Evolutionary conservation across 139 green algal species (phyloP).

Genomic region (Ulvella scutata): DNA sequence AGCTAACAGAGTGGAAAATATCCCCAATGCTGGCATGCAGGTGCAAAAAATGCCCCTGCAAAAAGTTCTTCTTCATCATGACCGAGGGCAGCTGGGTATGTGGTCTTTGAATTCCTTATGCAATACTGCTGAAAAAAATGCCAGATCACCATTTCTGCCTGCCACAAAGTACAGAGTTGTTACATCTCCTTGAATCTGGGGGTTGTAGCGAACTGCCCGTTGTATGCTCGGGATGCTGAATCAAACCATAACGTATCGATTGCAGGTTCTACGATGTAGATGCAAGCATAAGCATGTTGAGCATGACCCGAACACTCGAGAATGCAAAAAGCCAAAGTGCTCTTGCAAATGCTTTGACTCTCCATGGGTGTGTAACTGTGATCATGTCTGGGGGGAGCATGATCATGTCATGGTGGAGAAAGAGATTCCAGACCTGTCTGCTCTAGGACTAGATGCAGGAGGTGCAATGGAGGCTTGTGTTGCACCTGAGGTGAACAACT

Average conservation of each 20-base stretch:
- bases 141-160: too few species aligned
- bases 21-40: slow-evolving; percentile 14
- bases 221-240: too few species aligned
- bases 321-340: slow-evolving; percentile 39
- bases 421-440: neutral
- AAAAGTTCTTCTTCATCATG: slow-evolving; percentile 54
- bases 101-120: slow-evolving; percentile 19
- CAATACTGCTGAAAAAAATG: neutral
- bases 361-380: slow-evolving; percentile 69
- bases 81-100: slow-evolving; percentile 47
- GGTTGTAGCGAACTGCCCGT: too few species aligned
- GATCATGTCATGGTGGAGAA: slow-evolving; percentile 18
- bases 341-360: slow-evolving; percentile 32
- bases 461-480: neutral
- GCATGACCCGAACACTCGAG: slow-evolving; percentile 32
- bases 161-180: too few species aligned
- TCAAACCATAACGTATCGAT: too few species aligned
- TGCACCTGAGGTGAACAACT: neutral
- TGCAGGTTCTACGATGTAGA: slow-evolving; percentile 21
- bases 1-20: neutral
- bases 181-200: too few species aligned
- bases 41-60: slow-evolving; percentile 26
- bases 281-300: slow-evolving; percentile 72
- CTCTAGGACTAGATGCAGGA: neutral
- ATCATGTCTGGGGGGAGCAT: slow-evolving; percentile 47